Evolutionary conservation across 208 protist genomes (phyloP).

Genomic region (Trypanosoma cruzi): DNA sequence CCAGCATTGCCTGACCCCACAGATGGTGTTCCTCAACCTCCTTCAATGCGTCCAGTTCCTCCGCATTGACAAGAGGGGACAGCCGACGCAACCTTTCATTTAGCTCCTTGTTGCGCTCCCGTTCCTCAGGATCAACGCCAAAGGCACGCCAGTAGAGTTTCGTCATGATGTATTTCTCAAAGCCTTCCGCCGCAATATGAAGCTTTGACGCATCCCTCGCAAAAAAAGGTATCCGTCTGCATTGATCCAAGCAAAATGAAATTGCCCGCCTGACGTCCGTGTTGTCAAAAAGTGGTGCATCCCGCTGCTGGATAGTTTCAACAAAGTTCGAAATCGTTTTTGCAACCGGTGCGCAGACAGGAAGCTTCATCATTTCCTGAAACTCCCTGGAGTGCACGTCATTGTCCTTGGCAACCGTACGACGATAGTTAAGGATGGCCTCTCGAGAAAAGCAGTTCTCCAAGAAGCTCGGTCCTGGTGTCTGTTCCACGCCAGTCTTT

Average conservation of each 20-base stretch:
- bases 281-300: slow-evolving; percentile 31
- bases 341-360: slow-evolving; percentile 36
- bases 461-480: not conserved
- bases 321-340: slow-evolving; percentile 59
- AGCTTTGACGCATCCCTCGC: slow-evolving; percentile 12
- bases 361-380: slow-evolving; percentile 50
- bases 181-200: slow-evolving; percentile 53
- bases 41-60: slow-evolving; percentile 57
- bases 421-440: slow-evolving; percentile 63
- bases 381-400: slow-evolving; percentile 76
- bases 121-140: slow-evolving; percentile 45
- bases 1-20: slow-evolving; percentile 85
- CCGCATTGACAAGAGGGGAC: slow-evolving; percentile 36
- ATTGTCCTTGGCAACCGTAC: slow-evolving; percentile 60
- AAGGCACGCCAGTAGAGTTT: slow-evolving; percentile 72
- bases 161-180: slow-evolving; percentile 81
- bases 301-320: slow-evolving; percentile 29
- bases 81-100: slow-evolving; percentile 41
- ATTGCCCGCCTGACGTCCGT: slow-evolving; percentile 18
- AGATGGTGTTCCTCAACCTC: slow-evolving; percentile 68
- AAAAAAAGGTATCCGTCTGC: slow-evolving; percentile 31
- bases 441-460: slow-evolving; percentile 17
- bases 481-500: not conserved
- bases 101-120: slow-evolving; percentile 37
- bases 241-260: slow-evolving; percentile 24